Evolutionary conservation across 1,284 basidiomycete genomes (phyloP).

Genomic region (Cystobasidiaceae sp.): DNA sequence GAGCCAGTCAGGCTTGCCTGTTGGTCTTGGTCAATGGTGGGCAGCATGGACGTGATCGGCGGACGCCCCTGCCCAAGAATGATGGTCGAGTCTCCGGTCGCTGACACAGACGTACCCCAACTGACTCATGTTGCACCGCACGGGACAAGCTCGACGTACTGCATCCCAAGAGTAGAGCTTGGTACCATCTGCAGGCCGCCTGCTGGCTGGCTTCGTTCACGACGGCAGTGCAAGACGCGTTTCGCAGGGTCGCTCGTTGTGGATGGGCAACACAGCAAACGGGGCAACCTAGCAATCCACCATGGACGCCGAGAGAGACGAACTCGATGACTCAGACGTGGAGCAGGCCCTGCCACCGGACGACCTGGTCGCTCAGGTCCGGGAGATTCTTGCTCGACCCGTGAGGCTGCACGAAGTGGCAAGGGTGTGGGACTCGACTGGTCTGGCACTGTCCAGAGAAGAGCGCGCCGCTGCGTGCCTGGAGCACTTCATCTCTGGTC

Average conservation of each 20-base stretch:
- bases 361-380: constrained; percentile 10
- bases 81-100: too few species aligned
- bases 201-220: too few species aligned
- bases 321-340: constrained; percentile 7
- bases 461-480: constrained; percentile 4
- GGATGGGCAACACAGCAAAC: too few species aligned
- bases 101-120: too few species aligned
- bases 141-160: too few species aligned
- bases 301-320: constrained; percentile 1
- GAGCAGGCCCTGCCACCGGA: constrained; percentile 1
- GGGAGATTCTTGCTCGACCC: constrained; percentile 8
- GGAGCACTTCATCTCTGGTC: not conserved
- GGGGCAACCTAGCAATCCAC: not conserved
- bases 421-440: constrained; percentile 9
- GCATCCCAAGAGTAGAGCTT: too few species aligned
- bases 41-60: too few species aligned
- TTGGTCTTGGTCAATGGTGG: not conserved
- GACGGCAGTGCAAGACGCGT: too few species aligned
- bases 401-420: constrained; percentile 10
- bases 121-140: too few species aligned
- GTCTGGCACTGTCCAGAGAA: not conserved
- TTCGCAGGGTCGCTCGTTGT: too few species aligned
- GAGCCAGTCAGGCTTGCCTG: not conserved
- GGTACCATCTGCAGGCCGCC: too few species aligned
- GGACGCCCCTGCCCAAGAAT: too few species aligned